Base-by-base conservation (phyloP, 2,329 filamentous ascomycete genomes). In the Fusarium torulosum region DNA sequence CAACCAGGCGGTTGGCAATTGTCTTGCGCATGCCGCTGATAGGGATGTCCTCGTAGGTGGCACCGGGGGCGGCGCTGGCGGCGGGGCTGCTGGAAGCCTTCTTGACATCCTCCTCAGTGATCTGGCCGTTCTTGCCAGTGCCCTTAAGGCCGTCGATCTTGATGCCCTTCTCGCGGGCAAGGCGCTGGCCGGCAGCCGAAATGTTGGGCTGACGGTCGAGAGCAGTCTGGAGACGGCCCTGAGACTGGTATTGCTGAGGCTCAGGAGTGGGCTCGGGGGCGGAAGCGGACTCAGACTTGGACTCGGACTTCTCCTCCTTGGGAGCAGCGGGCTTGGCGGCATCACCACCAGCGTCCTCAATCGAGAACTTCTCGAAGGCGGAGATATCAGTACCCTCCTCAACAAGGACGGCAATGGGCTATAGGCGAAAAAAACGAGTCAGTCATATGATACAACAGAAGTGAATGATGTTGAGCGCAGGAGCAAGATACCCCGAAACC, bases 361-460 rank as follows among this genome's bases (percentile, higher is more conserved):
- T 80, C 70, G 89, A 90, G 85, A 97, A 99, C 68, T 88, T 88
- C 77, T 94, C 93, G 80, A 99, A 99, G 51, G 94, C 91, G 50
- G 90, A 85, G 70, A 97, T 84, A 78, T 99, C 95, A 79, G 86
- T 88, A 61, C 92, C 94, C 77, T 98, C 95, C 77, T 97, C 95
- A 70, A 98, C 91, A 78, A 98, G 86, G 69, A 99, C 88, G 67
- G 95, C 96, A 77, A 99, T 99, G 70, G 96, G 96, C 96, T 99
- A 74, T 49, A 54, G 58, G 29, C 13, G 29, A 53, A 60, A 61
- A 59, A 37, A 45, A 59, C 11, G 17, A 40, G 61, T 65, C 33
- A 66, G 70, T 45, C 51, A 50, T 35, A 57, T 44, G 47, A 43
- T 37, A 33, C n/a, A 52, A 47, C 29, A 45, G 19, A 21, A 38